Evolutionary conservation across 768 basidiomycete genomes (phyloP).

Genomic region (Russula vinacea): DNA sequence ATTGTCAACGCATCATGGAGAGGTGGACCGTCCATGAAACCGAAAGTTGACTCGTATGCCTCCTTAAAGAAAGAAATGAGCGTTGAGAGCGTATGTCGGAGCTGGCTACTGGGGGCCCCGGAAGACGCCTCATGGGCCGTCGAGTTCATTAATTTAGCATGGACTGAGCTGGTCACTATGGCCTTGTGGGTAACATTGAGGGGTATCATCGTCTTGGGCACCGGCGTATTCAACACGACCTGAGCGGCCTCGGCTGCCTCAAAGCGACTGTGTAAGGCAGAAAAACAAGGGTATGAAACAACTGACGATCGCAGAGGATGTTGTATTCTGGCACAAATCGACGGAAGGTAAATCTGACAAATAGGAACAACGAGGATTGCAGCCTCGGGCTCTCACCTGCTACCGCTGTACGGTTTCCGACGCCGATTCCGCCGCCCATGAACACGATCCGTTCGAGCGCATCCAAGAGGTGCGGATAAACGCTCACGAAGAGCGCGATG

Average conservation of each 20-base stretch:
- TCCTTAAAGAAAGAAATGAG: constrained; percentile 72
- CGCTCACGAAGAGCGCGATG: constrained; percentile 44
- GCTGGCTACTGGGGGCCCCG: constrained; percentile 40
- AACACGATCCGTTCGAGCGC: constrained; percentile 71
- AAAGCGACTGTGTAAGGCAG: background rate
- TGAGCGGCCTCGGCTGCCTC: constrained; percentile 71
- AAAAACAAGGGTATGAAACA: constrained; percentile 1
- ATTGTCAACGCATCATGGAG: constrained; percentile 84
- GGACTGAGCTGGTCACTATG: constrained; percentile 60
- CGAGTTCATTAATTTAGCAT: constrained; percentile 47
- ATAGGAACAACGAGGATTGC: too few relatives aligned
- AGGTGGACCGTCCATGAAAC: constrained; percentile 83
- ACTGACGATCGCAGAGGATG: constrained; percentile 76
- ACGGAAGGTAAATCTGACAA: background rate
- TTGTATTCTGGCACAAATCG: constrained; percentile 60
- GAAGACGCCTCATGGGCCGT: constrained; percentile 32
- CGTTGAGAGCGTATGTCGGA: constrained; percentile 72
- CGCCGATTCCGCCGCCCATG: constrained; percentile 89
- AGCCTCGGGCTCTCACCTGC: constrained; percentile 46
- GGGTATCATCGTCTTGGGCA: constrained; percentile 73
- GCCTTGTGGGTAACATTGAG: constrained; percentile 88
- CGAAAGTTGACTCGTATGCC: constrained; percentile 68
- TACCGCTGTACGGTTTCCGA: constrained; percentile 75
- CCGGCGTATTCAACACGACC: constrained; percentile 70
- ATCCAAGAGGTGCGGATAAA: constrained; percentile 48